Evolutionary conservation across 2,329 filamentous ascomycete genomes (phyloP), one percentile per base, ranked within the genome.

Genomic region (Ophiocordyceps camponoti-floridani): DNA sequence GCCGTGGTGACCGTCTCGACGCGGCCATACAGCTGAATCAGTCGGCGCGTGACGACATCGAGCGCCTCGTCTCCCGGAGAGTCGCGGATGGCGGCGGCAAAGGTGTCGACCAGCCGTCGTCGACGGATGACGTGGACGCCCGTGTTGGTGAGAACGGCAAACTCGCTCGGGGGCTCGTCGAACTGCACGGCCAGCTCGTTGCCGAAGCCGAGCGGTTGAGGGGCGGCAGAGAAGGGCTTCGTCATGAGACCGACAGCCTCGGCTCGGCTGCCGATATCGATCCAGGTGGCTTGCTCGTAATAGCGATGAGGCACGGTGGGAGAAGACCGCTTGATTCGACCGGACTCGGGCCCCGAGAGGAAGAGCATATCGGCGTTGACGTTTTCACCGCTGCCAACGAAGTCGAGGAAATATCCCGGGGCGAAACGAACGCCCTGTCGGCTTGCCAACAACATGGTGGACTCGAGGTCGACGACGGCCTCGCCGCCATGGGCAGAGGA

Each of bases 121-220:
- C 91, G 73, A 45, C 86, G 80, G 45, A 96, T 76, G 8, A 94
- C 74, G 54, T 95, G 86, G 44, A 98, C 77, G 3, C 91, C 91
- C 13, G 77, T 86, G 53, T 91, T 94, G 30, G 91, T 96, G 45
- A 98, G 70, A 42, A 98, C 77, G 1, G 89, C 91, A 50, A 96
- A 79, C 57, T 98, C 89, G 43, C 82, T 78, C 0, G 82, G 73
- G 0, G 79, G 69, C 47, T 84, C 73, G 55, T 98, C 91, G 53
- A 91, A 98, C 54, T 98, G 93, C n/a, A 94, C 82, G 1, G 91
- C 86, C 46, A 96, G 69, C 62, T 98, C 91, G 53, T 98, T 98
- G 11, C 89, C 88, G 54, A 94, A 96, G 0, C 88, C 89, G 19
- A 77, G 58, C 0, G 84, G 83, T 26, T 76, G 73, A 11, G 64